These are phyloP conservation scores for Thuidium tamariscinum DNA, from an alignment of 225 moss, liverwort and hornwort genomes.

Conservation along the genomic window DNA sequence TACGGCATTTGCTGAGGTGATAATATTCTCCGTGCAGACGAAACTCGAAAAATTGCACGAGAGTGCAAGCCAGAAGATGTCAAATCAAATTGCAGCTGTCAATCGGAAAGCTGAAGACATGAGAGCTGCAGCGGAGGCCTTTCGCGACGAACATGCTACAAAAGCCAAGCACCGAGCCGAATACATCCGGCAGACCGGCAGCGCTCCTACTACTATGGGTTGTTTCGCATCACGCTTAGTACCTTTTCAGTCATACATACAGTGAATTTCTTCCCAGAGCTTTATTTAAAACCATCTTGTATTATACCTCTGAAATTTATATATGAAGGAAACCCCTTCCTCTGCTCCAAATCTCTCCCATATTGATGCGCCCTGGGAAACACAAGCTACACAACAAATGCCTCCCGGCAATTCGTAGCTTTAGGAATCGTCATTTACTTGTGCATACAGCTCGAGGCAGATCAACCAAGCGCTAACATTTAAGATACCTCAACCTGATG, in stretches of 20 bases:
- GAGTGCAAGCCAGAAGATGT: conserved; percentile 66
- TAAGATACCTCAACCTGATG: background rate
- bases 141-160: conserved; percentile 68
- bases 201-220: conserved; percentile 3
- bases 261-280: background rate
- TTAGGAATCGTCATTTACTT: background rate
- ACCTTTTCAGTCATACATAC: conserved; percentile 17
- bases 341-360: background rate
- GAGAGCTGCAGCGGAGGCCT: conserved; percentile 60
- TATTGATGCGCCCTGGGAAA: background rate
- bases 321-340: background rate
- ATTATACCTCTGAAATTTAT: background rate
- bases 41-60: conserved; percentile 74
- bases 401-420: background rate
- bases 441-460: background rate
- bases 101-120: conserved; percentile 73
- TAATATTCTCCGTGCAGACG: conserved; percentile 29
- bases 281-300: background rate
- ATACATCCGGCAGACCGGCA: conserved; percentile 74
- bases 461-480: background rate
- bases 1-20: background rate
- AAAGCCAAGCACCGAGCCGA: conserved; percentile 74
- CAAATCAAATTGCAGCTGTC: conserved; percentile 52
- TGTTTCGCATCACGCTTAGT: conserved; percentile 41
- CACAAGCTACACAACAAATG: background rate